Conservation (phyloP, 345 rosid genomes). For the Ceriops tagal region DNA sequence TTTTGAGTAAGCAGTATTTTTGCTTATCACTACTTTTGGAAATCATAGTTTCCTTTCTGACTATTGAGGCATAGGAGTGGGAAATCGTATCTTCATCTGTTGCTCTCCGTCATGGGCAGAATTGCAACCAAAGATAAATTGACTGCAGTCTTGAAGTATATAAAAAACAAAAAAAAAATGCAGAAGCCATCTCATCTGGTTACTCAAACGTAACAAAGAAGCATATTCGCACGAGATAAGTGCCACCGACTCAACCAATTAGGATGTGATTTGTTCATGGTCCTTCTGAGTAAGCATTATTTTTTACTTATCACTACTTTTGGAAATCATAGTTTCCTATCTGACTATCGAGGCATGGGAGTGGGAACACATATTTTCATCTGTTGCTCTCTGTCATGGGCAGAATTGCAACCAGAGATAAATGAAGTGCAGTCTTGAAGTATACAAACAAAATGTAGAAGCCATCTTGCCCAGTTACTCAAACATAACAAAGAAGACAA, state of each 20-base stretch:
- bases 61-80: too few relatives aligned
- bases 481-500: conserved; percentile 56
- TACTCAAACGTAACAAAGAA: conserved; percentile 53
- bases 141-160: conserved; percentile 46
- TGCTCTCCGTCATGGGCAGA: too few relatives aligned
- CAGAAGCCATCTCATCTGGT: conserved; percentile 55
- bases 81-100: too few relatives aligned
- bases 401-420: too few relatives aligned
- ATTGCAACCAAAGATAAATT: not conserved
- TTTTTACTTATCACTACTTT: too few relatives aligned
- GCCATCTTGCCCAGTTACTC: conserved; percentile 59
- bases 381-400: too few relatives aligned
- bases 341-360: too few relatives aligned
- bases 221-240: conserved; percentile 20
- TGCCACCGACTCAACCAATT: not conserved
- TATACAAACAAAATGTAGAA: conserved; percentile 71
- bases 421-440: conserved; percentile 30
- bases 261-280: not conserved
- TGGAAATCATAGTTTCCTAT: too few relatives aligned
- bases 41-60: too few relatives aligned
- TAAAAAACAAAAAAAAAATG: conserved; percentile 75
- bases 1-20: not conserved
- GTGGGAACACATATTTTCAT: too few relatives aligned
- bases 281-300: not conserved
- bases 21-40: too few relatives aligned